Percentiles rank a stretch among this genome's conserved stretches.
Evolutionary conservation across 129 eudicot species (phyloP).

Genomic region (Artemisia argyi): DNA sequence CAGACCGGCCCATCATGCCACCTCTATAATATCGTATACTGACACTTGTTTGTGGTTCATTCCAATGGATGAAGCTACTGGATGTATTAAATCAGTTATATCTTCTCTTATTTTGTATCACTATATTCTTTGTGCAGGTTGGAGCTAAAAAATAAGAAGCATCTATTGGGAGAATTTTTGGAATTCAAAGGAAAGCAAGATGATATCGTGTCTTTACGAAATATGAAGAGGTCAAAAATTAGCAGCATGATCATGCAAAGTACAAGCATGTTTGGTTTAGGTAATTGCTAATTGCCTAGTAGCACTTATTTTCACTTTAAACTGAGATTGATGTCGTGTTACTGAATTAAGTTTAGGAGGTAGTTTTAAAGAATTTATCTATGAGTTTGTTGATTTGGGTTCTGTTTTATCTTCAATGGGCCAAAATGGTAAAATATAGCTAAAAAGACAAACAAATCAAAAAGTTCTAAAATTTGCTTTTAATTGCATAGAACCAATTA

Average conservation of each 20-base stretch:
- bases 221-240: constrained; percentile 87
- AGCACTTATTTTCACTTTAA: neutral
- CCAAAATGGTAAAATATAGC: no score
- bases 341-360: neutral
- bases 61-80: constrained; percentile 7
- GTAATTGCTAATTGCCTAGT: constrained; percentile 38
- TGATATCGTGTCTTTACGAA: constrained; percentile 58
- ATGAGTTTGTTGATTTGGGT: no score
- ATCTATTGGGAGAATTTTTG: constrained; percentile 75
- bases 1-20: no score
- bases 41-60: constrained; percentile 18
- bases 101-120: constrained; percentile 6
- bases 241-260: constrained; percentile 59
- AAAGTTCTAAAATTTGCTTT: no score
- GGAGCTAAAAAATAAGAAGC: constrained; percentile 79
- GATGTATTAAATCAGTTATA: neutral
- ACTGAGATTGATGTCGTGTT: no score
- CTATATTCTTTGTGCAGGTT: constrained; percentile 44
- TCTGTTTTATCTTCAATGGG: no score
- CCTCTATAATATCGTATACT: neutral
- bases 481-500: no score
- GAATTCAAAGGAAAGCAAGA: constrained; percentile 94
- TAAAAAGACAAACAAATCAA: no score
- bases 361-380: no score
- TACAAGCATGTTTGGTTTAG: constrained; percentile 91